Evolutionary conservation across 148 eudicot genomes (phyloP), one percentile per base, ranked within the genome.

Genomic region (Camellia sinensis): DNA sequence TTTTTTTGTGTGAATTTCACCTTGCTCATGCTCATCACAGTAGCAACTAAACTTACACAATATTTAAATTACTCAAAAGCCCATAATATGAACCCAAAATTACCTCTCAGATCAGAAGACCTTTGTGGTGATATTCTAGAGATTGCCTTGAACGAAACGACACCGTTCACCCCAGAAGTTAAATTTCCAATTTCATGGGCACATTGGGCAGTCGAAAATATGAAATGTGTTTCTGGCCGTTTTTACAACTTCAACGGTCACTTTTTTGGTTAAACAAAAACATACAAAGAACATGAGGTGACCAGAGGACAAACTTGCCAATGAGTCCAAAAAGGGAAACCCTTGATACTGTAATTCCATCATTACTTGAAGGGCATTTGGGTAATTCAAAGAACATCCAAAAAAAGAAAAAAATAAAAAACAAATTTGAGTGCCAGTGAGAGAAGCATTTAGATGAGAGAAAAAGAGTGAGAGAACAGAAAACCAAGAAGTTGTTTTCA

Each of bases 201-300:
- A 65, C 37, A 10, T 21, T 7, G 44, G 43, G 69, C 69, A 65
- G 14, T 22, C 17, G 9, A 65, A 22, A 65, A 48, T 48, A 64
- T 2, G 10, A 64, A 19, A 64, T 13, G 10, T 19, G 1, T 21
- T 4, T 6, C 11, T 29, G 2, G 41, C 14, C 17, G 15, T 67
- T 29, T 67, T 17, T 21, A 8, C 62, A 54, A 13, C 41, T n/a
- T 17, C 64, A 74, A 54, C 64, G 77, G 77, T 74, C 77, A 74
- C 50, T 22, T 74, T 50, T 22, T 74, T 50, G 18, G 15, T 74
- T 12, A 59, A 12, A 13, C 65, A 59, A 5, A 29, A 74, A 54
- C 12, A 29, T 17, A 52, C 18, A 37, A 41, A 14, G n/a, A 7
- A 14, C 40, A 13, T 40, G 18, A 17, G 61, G 52, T 40, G 21